Evolutionary conservation across 805 yeast genomes (phyloP), one percentile per base, ranked within the genome.

Genomic region (Tetrapisispora iriomotensis): DNA sequence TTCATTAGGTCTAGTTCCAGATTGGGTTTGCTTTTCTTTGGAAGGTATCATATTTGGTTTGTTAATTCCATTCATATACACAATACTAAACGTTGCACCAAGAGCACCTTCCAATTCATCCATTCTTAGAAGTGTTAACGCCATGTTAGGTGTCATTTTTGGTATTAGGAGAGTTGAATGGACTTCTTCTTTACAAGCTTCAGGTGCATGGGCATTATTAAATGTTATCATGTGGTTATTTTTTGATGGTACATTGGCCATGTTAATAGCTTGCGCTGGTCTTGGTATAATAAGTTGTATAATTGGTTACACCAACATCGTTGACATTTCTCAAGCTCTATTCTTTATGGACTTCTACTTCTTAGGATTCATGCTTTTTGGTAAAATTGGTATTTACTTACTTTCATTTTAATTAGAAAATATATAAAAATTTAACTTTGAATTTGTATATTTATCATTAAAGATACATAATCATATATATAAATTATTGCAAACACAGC

Each of bases 91-190:
- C 29, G 45, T 47, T 18, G 39, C 45, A 26, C 32, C 43, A 29
- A 41, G 39, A 36, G 33, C 38, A 41, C 39, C 45, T 20, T 41
- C 45, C 9, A 37, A 39, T 23, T 38, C 43, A 17, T 46, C 54
- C 14, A 46, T 56, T 3, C 42, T 55, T 20, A 51, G 46, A 35
- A 45, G 47, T 40, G 45, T 46, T 15, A 72, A 80, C 40, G 80
- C 85, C 3, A 70, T 81, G 49, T 61, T 82, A 31, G 94, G 94
- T 3, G 72, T 82, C 26, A 70, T 78, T 4, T 82, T 77, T 51
- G 86, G 85, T 19, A 70, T 82, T 25, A 70, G 83, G 48, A 77
- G 74, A 46, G 65, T 79, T 28, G 80, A 78, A 49, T 82, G 90
- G 90, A 61, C 69, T 36, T 71, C 81, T 0, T 69, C 77, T 15